A percentile compares a stretch with the other conserved stretches of the same genome.
Evolutionary conservation across 2,329 filamentous ascomycete genomes (phyloP).

Genomic region (Xylaria hypoxylon): DNA sequence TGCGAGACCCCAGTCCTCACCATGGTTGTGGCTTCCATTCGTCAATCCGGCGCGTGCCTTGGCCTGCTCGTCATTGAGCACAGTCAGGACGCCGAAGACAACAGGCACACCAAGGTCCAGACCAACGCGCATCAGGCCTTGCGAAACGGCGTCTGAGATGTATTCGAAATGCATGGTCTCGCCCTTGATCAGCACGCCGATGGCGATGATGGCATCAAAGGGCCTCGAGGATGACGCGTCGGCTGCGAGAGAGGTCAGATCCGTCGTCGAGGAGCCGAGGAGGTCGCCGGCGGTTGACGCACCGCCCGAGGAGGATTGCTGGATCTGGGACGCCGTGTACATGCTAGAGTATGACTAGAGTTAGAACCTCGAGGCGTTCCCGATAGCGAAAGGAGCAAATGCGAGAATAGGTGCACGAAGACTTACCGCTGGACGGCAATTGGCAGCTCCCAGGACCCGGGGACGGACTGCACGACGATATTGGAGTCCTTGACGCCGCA

Average conservation of each 20-base stretch:
- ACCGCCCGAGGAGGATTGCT: constrained; percentile 73
- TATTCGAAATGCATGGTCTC: constrained; percentile 99
- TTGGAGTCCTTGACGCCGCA: constrained; percentile 88
- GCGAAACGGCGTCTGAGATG: constrained; percentile 89
- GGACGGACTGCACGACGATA: constrained; percentile 89
- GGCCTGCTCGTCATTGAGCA: constrained; percentile 89
- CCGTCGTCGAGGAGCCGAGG: constrained; percentile 74
- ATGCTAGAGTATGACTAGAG: constrained; percentile 63
- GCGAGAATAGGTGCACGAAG: constrained; percentile 27
- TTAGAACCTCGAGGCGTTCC: constrained; percentile 3
- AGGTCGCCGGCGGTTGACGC: constrained; percentile 80
- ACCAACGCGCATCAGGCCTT: constrained; percentile 94
- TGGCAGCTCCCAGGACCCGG: constrained; percentile 94
- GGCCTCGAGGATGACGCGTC: constrained; percentile 60
- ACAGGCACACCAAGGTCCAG: constrained; percentile 90
- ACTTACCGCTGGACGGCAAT: constrained; percentile 85
- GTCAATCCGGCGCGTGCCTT: constrained; percentile 82
- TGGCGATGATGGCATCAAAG: constrained; percentile 94
- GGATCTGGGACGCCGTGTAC: constrained; percentile 87
- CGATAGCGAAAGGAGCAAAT: background rate
- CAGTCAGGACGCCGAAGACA: constrained; percentile 90
- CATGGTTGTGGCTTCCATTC: constrained; percentile 85
- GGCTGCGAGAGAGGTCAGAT: constrained; percentile 67
- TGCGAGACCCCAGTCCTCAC: constrained; percentile 93
- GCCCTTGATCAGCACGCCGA: constrained; percentile 97